These are phyloP conservation scores for Solioccasus polychromus DNA, from an alignment of 768 basidiomycete genomes.

Conservation along the genomic window DNA sequence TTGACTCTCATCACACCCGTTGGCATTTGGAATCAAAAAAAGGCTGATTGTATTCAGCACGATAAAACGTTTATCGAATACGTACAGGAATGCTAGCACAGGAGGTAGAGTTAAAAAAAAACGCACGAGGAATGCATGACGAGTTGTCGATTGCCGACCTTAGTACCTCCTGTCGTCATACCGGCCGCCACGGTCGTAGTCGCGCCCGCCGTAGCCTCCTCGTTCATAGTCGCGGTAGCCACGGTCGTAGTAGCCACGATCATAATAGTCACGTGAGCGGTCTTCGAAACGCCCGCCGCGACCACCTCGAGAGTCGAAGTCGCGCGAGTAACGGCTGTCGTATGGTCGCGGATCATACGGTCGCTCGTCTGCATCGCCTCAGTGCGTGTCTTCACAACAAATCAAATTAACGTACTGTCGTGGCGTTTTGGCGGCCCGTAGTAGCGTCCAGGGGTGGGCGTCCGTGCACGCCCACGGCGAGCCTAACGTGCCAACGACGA, in stretches of 20 bases:
- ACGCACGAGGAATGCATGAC: neutral
- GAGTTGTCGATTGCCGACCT: conserved; percentile 9
- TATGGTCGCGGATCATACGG: conserved; percentile 92
- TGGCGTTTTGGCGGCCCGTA: conserved; percentile 86
- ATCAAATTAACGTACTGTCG: conserved; percentile 45
- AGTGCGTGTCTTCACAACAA: neutral
- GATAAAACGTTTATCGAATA: conserved; percentile 19
- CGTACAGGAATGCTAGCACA: conserved; percentile 16
- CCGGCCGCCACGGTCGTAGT: conserved; percentile 39
- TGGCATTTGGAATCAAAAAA: neutral
- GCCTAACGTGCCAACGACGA: conserved; percentile 46
- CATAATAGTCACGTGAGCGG: conserved; percentile 19
- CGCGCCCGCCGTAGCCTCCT: conserved; percentile 30
- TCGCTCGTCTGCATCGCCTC: conserved; percentile 56
- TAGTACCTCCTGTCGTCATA: conserved; percentile 46
- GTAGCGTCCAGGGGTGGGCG: conserved; percentile 93
- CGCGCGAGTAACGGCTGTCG: conserved; percentile 80
- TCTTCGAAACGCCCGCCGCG: conserved; percentile 44
- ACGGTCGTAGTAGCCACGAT: conserved; percentile 41
- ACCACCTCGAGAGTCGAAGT: conserved; percentile 53
- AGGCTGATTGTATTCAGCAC: conserved; percentile 21
- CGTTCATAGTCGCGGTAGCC: conserved; percentile 36
- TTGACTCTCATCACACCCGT: no score
- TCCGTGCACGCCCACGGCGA: conserved; percentile 83
- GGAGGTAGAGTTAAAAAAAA: neutral